A percentile compares a stretch with the other conserved stretches of the same genome.
phyloP scores from a whole-genome alignment of 2,329 filamentous ascomycete genomes.

The Zelopaecilomyces penicillatus region DNA sequence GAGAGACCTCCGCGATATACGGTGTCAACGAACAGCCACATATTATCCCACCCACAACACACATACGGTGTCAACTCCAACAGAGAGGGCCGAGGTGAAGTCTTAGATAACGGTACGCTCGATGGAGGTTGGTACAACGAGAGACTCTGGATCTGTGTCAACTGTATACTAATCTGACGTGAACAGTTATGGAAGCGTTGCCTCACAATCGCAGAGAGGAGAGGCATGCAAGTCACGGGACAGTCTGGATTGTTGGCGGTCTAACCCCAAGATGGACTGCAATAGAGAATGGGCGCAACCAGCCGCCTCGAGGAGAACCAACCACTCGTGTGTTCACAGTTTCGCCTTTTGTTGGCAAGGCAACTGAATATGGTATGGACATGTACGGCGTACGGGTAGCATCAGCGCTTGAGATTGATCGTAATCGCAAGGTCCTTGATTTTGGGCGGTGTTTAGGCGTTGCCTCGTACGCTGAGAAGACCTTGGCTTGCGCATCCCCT shows the following conservation, averaged over 20 bases:
- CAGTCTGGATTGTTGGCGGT: slow-evolving; percentile 74
- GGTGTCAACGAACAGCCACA: too few relatives aligned
- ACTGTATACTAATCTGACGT: slow-evolving; percentile 6
- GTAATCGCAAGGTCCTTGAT: slow-evolving; percentile 55
- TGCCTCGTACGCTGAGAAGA: neutral
- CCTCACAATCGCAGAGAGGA: slow-evolving; percentile 17
- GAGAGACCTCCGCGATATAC: too few relatives aligned
- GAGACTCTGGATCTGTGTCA: too few relatives aligned
- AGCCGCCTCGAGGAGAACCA: slow-evolving; percentile 59
- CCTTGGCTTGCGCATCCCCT: neutral
- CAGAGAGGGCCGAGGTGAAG: neutral
- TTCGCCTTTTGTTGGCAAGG: slow-evolving; percentile 34
- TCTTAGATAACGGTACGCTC: neutral
- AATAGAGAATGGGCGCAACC: slow-evolving; percentile 55
- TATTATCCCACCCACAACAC: neutral
- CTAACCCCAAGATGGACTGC: slow-evolving; percentile 45
- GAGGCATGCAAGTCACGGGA: slow-evolving; percentile 54
- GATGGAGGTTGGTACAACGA: too few relatives aligned
- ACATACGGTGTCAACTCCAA: neutral
- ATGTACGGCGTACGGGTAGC: slow-evolving; percentile 70
- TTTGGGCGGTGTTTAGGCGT: slow-evolving; percentile 24
- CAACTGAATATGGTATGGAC: slow-evolving; percentile 51
- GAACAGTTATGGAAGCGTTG: slow-evolving; percentile 17
- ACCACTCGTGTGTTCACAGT: slow-evolving; percentile 59
- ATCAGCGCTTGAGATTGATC: slow-evolving; percentile 71